Base-by-base conservation (phyloP, 768 basidiomycete genomes). In the Pisolithus sp. region DNA sequence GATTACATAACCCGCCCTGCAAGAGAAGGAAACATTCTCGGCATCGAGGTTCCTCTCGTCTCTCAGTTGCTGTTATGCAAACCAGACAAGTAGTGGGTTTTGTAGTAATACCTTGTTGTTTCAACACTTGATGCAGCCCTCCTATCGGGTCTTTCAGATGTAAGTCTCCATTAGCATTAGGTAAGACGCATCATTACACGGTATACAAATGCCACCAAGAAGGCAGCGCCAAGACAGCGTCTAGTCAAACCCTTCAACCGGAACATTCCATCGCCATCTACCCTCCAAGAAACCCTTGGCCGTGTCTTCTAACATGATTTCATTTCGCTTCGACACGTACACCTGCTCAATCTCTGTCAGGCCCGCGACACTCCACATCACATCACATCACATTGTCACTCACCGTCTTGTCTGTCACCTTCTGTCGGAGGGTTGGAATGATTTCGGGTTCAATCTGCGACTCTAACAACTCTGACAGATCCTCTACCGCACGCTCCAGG, bases 271-370 rank as follows among this genome's bases (percentile, higher is more conserved):
- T 57, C 60, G 75, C 91, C 91, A 93, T 52, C 91, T 71, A 9
- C 82, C 89, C 47, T 96, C 93, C 39, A 83, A 67, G 72, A 90
- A 94, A 5, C 94, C 94, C 53, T 78, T 81, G 0, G 94, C 89
- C 0, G 95, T 97, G 68, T 98, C 96, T 61, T 95, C 92, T 34
- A 98, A 72, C 58, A 99, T 79, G 61, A 97, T 94, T 67, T 93
- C 87, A 67, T 96, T 94, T 30, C 96, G 80, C 72, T 94, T 97
- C 71, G 93, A 85, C n/a, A 97, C 94, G 63, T 97, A 98, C 17
- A 91, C 85, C 79, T 89, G 54, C 1, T 51, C 53, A 46, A 20
- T 9, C 20, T 44, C 12, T 34, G 46, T 26, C 17, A 18, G 44
- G 42, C 21, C 45, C 26, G 12, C 15, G 34, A n/a, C 7, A 18